Conservation (phyloP, 495 filamentous ascomycete species). For the Hyaloscypha bicolor region DNA sequence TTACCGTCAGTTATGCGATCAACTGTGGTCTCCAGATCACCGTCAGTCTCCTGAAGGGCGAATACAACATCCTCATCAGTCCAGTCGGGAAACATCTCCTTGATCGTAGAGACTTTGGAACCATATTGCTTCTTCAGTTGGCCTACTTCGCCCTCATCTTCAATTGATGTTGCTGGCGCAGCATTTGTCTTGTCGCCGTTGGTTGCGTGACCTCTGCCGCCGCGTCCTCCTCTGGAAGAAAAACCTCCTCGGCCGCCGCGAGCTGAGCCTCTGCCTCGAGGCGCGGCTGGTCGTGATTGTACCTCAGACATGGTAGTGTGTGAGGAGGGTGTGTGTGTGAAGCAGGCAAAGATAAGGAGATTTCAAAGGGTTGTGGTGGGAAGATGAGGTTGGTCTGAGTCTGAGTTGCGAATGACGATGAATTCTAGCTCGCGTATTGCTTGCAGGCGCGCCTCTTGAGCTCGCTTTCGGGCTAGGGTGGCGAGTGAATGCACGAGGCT, state of each 20-base stretch:
- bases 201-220: slow-evolving; percentile 52
- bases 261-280: slow-evolving; percentile 78
- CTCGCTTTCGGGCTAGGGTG: not conserved
- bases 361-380: slow-evolving; percentile 17
- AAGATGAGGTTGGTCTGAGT: slow-evolving; percentile 16
- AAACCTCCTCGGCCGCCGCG: slow-evolving; percentile 84
- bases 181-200: slow-evolving; percentile 66
- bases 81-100: slow-evolving; percentile 92
- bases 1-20: slow-evolving; percentile 90
- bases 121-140: slow-evolving; percentile 89
- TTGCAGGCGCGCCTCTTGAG: not conserved
- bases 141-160: slow-evolving; percentile 89
- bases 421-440: slow-evolving; percentile 4
- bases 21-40: slow-evolving; percentile 81
- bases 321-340: slow-evolving; percentile 34
- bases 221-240: slow-evolving; percentile 70
- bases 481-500: not conserved
- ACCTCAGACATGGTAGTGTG: slow-evolving; percentile 77
- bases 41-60: slow-evolving; percentile 87
- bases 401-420: slow-evolving; percentile 21
- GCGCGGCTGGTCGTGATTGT: slow-evolving; percentile 73
- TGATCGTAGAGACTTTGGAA: slow-evolving; percentile 70
- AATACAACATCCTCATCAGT: slow-evolving; percentile 89
- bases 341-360: slow-evolving; percentile 41
- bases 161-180: slow-evolving; percentile 55